Percentiles rank a stretch among this genome's conserved stretches.
phyloP scores from a whole-genome alignment of 148 eudicot genomes.

The Heliosperma pusillum region DNA sequence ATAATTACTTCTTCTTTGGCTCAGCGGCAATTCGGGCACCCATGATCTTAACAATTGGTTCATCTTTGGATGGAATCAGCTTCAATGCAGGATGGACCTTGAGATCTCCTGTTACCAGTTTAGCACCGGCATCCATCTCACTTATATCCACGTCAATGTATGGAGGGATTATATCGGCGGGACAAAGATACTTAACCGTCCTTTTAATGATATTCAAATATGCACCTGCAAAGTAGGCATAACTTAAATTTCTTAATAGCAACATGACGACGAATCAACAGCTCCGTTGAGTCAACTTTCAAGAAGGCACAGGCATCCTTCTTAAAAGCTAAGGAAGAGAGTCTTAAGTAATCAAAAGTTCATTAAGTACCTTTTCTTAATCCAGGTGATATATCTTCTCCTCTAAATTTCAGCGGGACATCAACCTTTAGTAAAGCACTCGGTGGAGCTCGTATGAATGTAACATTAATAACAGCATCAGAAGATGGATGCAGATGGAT shows the following conservation, averaged over 20 bases:
- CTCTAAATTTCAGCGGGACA: constrained; percentile 82
- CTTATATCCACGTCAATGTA: constrained; percentile 85
- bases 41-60: constrained; percentile 64
- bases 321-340: not conserved
- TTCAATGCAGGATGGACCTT: constrained; percentile 86
- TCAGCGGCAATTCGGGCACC: constrained; percentile 87
- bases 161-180: constrained; percentile 89
- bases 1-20: constrained; percentile 37
- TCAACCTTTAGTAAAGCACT: constrained; percentile 79
- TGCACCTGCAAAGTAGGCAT: constrained; percentile 49
- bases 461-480: constrained; percentile 76
- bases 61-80: constrained; percentile 53
- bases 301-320: not conserved
- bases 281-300: not conserved
- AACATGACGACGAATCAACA: not conserved
- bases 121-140: constrained; percentile 79
- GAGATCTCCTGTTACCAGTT: constrained; percentile 70
- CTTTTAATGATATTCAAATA: constrained; percentile 78
- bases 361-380: constrained; percentile 63
- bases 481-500: constrained; percentile 76
- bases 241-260: too few relatives aligned
- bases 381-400: constrained; percentile 93
- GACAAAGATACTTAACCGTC: constrained; percentile 78
- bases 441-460: constrained; percentile 93
- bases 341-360: not conserved